These are phyloP conservation scores for Phytophthora pluvialis DNA, from an alignment of 352 stramenopile species.

Conservation along the genomic window DNA sequence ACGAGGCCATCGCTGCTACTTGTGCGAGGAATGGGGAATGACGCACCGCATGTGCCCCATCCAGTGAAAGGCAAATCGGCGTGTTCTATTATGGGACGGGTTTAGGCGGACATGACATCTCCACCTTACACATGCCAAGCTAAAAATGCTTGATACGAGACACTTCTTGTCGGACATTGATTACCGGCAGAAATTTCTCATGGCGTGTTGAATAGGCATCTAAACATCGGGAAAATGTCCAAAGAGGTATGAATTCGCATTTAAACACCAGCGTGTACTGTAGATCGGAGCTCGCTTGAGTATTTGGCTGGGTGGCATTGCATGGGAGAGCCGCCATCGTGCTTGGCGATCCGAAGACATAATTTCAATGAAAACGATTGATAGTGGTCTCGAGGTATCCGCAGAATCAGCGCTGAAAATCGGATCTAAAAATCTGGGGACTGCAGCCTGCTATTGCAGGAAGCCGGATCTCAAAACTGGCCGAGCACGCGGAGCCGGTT, in stretches of 20 bases:
- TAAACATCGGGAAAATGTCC: too few relatives aligned
- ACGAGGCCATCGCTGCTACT: slow-evolving; percentile 13
- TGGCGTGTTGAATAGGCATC: slow-evolving; percentile 25
- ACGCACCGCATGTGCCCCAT: slow-evolving; percentile 18
- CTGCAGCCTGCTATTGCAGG: neutral
- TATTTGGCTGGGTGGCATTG: too few relatives aligned
- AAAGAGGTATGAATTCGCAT: too few relatives aligned
- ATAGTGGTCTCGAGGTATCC: too few relatives aligned
- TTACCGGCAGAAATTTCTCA: slow-evolving; percentile 19
- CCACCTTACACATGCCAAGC: neutral
- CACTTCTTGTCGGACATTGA: slow-evolving; percentile 9
- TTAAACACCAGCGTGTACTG: too few relatives aligned
- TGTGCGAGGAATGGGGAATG: slow-evolving; percentile 27
- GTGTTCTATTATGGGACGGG: slow-evolving; percentile 21
- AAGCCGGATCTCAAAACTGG: neutral
- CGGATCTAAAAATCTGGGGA: neutral
- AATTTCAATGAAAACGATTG: too few relatives aligned
- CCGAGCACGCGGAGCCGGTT: too few relatives aligned
- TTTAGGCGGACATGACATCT: slow-evolving; percentile 2
- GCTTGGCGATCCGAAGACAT: too few relatives aligned
- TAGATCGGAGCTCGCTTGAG: too few relatives aligned
- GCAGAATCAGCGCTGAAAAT: neutral
- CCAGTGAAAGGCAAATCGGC: slow-evolving; percentile 34
- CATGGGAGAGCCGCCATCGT: too few relatives aligned
- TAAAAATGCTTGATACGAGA: neutral